Evolutionary conservation across 768 basidiomycete genomes (phyloP).

Genomic region (Suillus brevipes): DNA sequence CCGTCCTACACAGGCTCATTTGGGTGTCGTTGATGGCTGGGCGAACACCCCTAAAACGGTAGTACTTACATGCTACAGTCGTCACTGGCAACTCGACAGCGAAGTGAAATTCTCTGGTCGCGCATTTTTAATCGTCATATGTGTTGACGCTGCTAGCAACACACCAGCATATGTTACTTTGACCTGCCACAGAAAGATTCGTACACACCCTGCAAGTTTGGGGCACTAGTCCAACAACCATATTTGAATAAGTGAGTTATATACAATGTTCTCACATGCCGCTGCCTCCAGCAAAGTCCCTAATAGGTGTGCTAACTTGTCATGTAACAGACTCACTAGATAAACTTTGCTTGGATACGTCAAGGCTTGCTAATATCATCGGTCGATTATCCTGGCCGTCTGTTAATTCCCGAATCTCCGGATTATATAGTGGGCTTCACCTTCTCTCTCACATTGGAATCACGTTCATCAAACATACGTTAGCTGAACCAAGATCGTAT

Average conservation of each 20-base stretch:
- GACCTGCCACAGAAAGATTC: not conserved
- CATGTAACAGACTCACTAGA: not conserved
- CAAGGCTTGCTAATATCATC: constrained; percentile 3
- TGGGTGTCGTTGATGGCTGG: not conserved
- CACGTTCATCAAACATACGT: not conserved
- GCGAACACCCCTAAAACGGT: not conserved
- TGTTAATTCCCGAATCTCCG: not conserved
- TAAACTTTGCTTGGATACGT: not conserved
- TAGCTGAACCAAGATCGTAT: not conserved
- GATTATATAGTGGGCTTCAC: not conserved
- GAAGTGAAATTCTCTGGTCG: not conserved
- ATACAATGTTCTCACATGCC: not conserved
- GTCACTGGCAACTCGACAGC: not conserved
- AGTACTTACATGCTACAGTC: not conserved
- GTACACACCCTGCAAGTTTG: not conserved
- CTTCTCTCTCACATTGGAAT: not conserved
- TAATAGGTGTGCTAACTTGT: not conserved
- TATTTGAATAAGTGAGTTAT: constrained; percentile 1
- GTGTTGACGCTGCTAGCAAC: no score
- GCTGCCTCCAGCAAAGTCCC: not conserved
- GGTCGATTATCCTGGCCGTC: not conserved
- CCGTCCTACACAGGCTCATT: constrained; percentile 1
- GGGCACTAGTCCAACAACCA: not conserved
- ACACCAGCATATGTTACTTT: not conserved
- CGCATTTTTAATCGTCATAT: not conserved